Conservation (phyloP, 345 rosid species). For the Clausena lansium region DNA sequence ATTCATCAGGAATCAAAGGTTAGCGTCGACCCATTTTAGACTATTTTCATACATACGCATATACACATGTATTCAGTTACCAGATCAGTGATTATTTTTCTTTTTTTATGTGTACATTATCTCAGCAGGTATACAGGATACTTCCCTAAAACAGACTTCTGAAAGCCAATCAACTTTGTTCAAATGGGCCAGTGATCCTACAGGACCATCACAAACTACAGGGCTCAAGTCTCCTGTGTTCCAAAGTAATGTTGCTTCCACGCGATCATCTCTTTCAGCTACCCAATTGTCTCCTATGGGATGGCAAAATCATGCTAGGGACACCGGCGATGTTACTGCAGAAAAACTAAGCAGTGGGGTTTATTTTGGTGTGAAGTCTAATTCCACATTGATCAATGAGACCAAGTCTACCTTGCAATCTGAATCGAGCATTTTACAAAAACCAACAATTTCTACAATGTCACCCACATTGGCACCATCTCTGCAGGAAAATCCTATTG, state of each 20-base stretch:
- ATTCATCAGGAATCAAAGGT: constrained; percentile 50
- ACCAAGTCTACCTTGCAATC: constrained; percentile 32
- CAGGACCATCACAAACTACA: constrained; percentile 23
- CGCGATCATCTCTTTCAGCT: constrained; percentile 33
- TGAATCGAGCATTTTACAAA: constrained; percentile 32
- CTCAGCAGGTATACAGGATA: constrained; percentile 41
- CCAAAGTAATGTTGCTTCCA: constrained; percentile 32
- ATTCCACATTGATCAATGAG: constrained; percentile 28
- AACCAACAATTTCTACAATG: constrained; percentile 24
- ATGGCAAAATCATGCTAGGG: constrained; percentile 26
- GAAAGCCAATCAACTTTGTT: constrained; percentile 38
- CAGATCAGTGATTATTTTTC: constrained; percentile 16
- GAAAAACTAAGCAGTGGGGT: constrained; percentile 25
- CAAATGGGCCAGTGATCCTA: constrained; percentile 34
- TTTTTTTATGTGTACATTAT: constrained; percentile 13
- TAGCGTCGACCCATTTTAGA: constrained; percentile 25
- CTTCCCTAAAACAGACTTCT: constrained; percentile 33
- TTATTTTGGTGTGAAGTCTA: constrained; percentile 37
- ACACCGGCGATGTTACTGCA: constrained; percentile 27
- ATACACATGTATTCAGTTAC: not conserved
- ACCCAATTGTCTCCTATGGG: constrained; percentile 25
- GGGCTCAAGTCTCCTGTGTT: constrained; percentile 31
- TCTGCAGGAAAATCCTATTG: constrained; percentile 33
- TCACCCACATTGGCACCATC: constrained; percentile 28
- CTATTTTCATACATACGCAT: not conserved